phyloP scores from a whole-genome alignment of 352 stramenopile species.

The Hyphochytrium catenoides region DNA sequence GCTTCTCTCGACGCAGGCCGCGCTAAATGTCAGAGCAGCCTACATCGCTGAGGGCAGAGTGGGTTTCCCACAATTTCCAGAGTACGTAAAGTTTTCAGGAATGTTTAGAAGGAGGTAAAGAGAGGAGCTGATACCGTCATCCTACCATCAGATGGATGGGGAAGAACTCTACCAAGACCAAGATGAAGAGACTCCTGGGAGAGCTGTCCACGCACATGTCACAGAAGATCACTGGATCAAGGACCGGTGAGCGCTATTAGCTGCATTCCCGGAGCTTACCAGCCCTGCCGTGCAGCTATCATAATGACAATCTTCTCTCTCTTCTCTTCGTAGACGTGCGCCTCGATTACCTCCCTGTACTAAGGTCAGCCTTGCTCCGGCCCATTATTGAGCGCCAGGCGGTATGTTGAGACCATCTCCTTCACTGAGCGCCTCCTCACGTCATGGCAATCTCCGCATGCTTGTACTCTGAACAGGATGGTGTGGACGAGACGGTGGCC shows the following conservation, averaged over 20 bases:
- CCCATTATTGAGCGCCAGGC: too few relatives aligned
- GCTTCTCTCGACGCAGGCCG: conserved; percentile 68
- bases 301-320: not conserved
- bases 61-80: conserved; percentile 64
- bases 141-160: conserved; percentile 76
- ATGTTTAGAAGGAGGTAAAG: conserved; percentile 1
- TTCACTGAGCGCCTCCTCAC: too few relatives aligned
- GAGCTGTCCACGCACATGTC: conserved; percentile 89
- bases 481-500: too few relatives aligned
- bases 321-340: conserved; percentile 27
- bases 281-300: not conserved
- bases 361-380: not conserved
- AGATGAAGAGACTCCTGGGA: conserved; percentile 77
- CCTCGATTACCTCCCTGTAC: conserved; percentile 52
- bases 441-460: too few relatives aligned
- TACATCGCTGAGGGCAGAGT: conserved; percentile 53
- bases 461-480: too few relatives aligned
- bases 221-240: conserved; percentile 44
- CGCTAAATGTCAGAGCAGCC: conserved; percentile 65
- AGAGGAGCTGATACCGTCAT: conserved; percentile 18
- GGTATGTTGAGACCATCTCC: too few relatives aligned
- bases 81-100: conserved; percentile 24
- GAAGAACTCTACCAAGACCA: conserved; percentile 86
- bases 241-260: conserved; percentile 21
- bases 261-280: not conserved